Evolutionary conservation across 208 protist genomes (phyloP).

Genomic region (Acanthamoeba castellanii): DNA sequence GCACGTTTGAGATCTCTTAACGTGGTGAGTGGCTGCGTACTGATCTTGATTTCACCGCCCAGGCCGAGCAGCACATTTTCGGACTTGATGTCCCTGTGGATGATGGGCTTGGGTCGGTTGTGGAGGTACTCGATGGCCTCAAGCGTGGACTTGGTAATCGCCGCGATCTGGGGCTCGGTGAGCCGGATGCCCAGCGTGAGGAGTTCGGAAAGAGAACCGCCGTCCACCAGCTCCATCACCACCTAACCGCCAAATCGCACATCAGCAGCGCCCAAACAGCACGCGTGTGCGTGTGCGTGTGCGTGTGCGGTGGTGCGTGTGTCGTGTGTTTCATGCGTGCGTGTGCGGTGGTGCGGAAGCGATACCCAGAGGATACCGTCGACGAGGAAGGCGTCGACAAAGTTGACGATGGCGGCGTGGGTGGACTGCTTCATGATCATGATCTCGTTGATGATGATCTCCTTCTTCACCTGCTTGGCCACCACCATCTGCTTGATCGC

Average conservation of each 20-base stretch:
- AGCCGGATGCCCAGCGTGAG: conserved; percentile 57
- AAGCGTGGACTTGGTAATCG: conserved; percentile 37
- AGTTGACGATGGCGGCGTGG: conserved; percentile 37
- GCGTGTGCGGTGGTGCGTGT: background rate
- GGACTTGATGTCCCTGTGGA: conserved; percentile 72
- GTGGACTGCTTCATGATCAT: conserved; percentile 62
- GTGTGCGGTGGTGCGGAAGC: background rate
- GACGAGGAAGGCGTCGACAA: background rate
- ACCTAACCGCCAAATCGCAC: background rate
- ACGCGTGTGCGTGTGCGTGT: no score
- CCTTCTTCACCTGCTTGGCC: conserved; percentile 68
- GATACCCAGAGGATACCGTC: conserved; percentile 48
- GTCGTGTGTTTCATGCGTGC: no score
- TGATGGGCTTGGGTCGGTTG: conserved; percentile 34
- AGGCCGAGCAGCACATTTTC: conserved; percentile 66
- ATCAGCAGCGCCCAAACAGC: no score
- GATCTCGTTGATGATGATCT: conserved; percentile 76
- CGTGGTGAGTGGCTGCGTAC: background rate
- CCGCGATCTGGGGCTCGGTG: conserved; percentile 65
- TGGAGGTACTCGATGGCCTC: conserved; percentile 58
- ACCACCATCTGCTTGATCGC: conserved; percentile 72
- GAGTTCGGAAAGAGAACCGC: conserved; percentile 61
- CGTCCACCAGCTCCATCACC: conserved; percentile 71
- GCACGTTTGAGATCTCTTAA: no score
- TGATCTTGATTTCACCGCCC: conserved; percentile 68